A percentile compares a stretch with the other conserved stretches of the same genome.
phyloP scores from a whole-genome alignment of 805 yeast species.

The Scheffersomyces coipomensis region DNA sequence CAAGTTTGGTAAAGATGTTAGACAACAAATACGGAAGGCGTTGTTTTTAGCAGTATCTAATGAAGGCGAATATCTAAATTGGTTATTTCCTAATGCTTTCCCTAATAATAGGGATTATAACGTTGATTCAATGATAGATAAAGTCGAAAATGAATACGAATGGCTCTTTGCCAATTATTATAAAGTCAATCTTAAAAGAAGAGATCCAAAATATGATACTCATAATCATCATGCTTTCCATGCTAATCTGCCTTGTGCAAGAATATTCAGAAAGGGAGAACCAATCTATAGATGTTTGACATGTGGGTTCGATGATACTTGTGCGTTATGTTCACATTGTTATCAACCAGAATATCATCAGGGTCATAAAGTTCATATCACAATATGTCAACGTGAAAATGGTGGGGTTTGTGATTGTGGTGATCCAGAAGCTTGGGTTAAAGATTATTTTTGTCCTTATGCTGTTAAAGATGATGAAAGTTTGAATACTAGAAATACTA shows the following conservation, averaged over 20 bases:
- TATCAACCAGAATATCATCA: conserved; percentile 65
- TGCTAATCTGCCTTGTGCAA: conserved; percentile 68
- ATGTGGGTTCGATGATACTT: conserved; percentile 77
- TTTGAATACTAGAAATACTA: conserved; percentile 3
- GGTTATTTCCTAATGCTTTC: conserved; percentile 34
- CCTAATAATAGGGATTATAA: conserved; percentile 1
- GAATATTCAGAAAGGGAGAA: conserved; percentile 73
- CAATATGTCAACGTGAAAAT: conserved; percentile 62
- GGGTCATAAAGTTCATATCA: conserved; percentile 69
- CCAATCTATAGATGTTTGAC: conserved; percentile 77
- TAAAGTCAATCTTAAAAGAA: conserved; percentile 10
- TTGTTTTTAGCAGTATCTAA: conserved; percentile 30
- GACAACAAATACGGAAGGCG: conserved; percentile 26
- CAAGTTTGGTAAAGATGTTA: conserved; percentile 20
- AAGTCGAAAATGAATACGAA: conserved; percentile 22
- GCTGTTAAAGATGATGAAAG: conserved; percentile 11
- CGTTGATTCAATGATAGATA: conserved; percentile 7
- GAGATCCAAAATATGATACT: conserved; percentile 16
- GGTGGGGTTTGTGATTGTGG: conserved; percentile 92
- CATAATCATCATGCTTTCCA: conserved; percentile 45
- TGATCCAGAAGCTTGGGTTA: conserved; percentile 80
- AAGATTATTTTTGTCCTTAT: conserved; percentile 48
- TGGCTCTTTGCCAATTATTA: conserved; percentile 35
- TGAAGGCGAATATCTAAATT: conserved; percentile 29
- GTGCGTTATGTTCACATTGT: conserved; percentile 80